Base-by-base conservation (phyloP, 2,329 filamentous ascomycete genomes). In the Pleoardoris graminearum region DNA sequence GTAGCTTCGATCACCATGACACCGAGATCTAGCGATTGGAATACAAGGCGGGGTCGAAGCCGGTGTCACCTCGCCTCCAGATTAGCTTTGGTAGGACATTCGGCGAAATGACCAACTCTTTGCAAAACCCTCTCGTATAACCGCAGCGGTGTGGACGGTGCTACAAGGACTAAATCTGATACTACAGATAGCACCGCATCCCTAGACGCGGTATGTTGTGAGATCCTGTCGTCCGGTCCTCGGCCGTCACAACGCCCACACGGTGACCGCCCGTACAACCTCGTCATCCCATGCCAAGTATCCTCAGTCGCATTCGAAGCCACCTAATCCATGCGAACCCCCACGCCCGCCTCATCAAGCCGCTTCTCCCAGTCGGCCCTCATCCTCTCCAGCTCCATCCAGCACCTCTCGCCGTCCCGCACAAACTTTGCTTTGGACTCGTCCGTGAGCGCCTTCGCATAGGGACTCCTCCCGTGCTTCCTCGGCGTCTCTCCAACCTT, bases 331-430 rank as follows among this genome's bases (percentile, higher is more conserved):
- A 71, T 67, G 39, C 62, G 55, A n/a, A 67, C 56, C 67, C 65
- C 77, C 65, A 75, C 75, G 29, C 67, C 66, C 21, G 66, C 69
- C 14, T 53, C 55, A 16, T 69, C 70, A 29, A 79, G 61, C 50
- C 71, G 73, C 36, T 58, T 59, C 59, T 80, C 78, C 91, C 86
- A 91, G 63, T 82, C 77, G 22, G 68, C 70, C 62, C 91, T 80
- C 76, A 95, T 70, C 60, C 76, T 78, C 77, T 94, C 90, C 81
- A 94, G 87, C 72, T 84, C 79, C 54, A 68, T 78, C 89, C 89
- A 93, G 58, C 80, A 84, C 61, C 77, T 69, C 7, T 75, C 79
- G 0, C 87, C 88, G 23, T 82, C 65, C 55, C 79, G 77, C 70
- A 88, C 82, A 65, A 92, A 90, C 55, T 82, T 77, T 29, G 78